Percentiles rank a stretch among this genome's conserved stretches.
These are phyloP conservation scores for Metarhizium robertsii DNA, from an alignment of 2,329 filamentous ascomycete genomes.

Conservation along the genomic window DNA sequence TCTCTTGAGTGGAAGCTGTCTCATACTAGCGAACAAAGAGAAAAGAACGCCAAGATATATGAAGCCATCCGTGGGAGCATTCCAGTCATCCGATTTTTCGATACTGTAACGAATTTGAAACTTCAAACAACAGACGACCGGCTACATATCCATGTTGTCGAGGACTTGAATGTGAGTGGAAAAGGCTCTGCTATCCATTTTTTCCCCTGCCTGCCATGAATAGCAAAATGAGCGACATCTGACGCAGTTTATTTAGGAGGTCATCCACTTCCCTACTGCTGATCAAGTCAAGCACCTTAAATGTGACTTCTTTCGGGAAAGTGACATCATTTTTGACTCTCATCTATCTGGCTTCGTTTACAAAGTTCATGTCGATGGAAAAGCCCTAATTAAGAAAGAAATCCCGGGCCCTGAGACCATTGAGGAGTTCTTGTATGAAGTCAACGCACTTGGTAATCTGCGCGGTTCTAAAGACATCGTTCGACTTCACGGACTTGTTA, in stretches of 20 bases:
- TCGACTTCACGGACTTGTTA: conserved; percentile 75
- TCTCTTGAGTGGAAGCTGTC: conserved; percentile 81
- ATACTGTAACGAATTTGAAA: conserved; percentile 92
- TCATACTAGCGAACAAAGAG: conserved; percentile 70
- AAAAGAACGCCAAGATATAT: conserved; percentile 90
- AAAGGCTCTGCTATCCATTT: not conserved
- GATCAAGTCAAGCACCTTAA: conserved; percentile 65
- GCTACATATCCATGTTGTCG: conserved; percentile 93
- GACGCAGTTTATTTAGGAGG: conserved; percentile 47
- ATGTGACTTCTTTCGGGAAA: conserved; percentile 58
- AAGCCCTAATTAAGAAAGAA: conserved; percentile 87
- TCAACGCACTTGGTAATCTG: conserved; percentile 82
- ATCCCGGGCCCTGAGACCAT: conserved; percentile 93
- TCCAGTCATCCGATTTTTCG: conserved; percentile 89
- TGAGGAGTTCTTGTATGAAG: conserved; percentile 94
- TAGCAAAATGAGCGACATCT: conserved; percentile 1
- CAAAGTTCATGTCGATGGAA: conserved; percentile 65
- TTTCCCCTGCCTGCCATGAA: not conserved
- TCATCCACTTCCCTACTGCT: conserved; percentile 73
- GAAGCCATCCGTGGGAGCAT: conserved; percentile 89
- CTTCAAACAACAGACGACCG: conserved; percentile 80
- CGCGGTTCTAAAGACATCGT: conserved; percentile 69
- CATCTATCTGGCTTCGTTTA: conserved; percentile 98
- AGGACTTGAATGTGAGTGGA: conserved; percentile 67
- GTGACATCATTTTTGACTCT: conserved; percentile 72